Evolutionary conservation across 2,329 filamentous ascomycete genomes (phyloP), one percentile per base, ranked within the genome.

Genomic region (Aspergillus unguis): DNA sequence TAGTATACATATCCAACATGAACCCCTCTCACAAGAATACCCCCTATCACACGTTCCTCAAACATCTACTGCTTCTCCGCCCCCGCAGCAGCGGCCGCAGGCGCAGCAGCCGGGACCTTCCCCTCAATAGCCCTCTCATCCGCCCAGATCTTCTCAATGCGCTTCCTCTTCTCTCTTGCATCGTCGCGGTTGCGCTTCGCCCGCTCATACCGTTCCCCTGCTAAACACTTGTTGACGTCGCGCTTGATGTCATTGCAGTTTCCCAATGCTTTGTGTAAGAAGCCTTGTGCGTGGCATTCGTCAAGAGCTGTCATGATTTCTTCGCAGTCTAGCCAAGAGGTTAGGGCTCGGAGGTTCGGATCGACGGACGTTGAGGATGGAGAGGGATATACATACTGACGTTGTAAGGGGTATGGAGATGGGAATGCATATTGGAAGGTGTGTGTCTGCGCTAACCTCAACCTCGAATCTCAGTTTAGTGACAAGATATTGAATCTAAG

Each of bases 281-380:
- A 99, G 50, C 94, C 94, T 54, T 82, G 83, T 31, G 89, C 88
- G 69, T 99, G 94, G 77, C 94, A 99, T 77, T 96, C 90, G 67
- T 97, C 94, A 62, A 99, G 89, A 44, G 89, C 88, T 46, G 80
- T 86, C 85, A 97, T 96, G 71, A 99, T 84, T 62, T 95, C 91
- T 73, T 92, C 90, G 81, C 94, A 99, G 66, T 87, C 94, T 99
- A 47, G 66, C 87, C 94, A 97, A 47, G 60, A 38, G 29, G 47
- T 31, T 10, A 26, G 26, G 48, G 49, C 52, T 49, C 52, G 49
- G 17, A 17, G 17, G 17, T 17, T 17, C 47, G 46, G 36, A 41
- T 29, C 26, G 23, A 27, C 11, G 35, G 37, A 52, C 29, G 25
- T 37, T 11, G 33, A 40, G 45, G 25, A 33, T 32, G 45, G 43